Conservation (phyloP, 176 grass and related monocot species). For the Poa pratensis region DNA sequence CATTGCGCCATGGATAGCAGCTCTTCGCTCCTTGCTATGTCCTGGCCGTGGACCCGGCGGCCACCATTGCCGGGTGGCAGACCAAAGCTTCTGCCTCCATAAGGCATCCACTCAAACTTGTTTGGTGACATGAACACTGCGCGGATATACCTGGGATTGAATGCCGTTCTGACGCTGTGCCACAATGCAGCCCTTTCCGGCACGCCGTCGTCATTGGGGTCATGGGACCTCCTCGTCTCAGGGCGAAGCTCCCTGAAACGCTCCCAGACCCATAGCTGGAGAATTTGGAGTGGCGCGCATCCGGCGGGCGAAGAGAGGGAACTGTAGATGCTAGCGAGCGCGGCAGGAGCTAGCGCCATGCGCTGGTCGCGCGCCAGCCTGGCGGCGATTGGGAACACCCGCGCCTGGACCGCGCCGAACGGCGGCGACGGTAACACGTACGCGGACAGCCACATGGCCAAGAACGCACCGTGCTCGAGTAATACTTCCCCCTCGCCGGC, state of each 20-base stretch:
- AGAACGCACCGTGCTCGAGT: slow-evolving; percentile 78
- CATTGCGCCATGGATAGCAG: slow-evolving; percentile 56
- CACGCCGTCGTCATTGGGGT: not conserved
- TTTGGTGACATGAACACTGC: slow-evolving; percentile 21
- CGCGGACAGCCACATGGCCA: slow-evolving; percentile 62
- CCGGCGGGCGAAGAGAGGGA: slow-evolving; percentile 43
- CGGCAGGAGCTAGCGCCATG: slow-evolving; percentile 64
- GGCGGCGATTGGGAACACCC: slow-evolving; percentile 69
- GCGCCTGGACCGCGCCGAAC: not conserved
- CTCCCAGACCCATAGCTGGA: slow-evolving; percentile 89
- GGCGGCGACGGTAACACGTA: slow-evolving; percentile 53
- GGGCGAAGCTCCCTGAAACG: slow-evolving; percentile 63
- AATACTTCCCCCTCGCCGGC: not conserved
- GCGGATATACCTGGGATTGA: slow-evolving; percentile 8
- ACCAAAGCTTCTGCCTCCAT: slow-evolving; percentile 23
- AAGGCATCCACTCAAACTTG: slow-evolving; percentile 64
- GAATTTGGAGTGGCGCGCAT: slow-evolving; percentile 63
- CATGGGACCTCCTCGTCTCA: not conserved
- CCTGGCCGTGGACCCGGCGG: slow-evolving; percentile 42
- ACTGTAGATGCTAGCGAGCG: slow-evolving; percentile 69
- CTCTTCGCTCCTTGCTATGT: slow-evolving; percentile 49
- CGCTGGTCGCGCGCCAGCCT: slow-evolving; percentile 57
- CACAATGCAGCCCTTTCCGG: slow-evolving; percentile 57
- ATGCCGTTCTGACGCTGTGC: slow-evolving; percentile 68
- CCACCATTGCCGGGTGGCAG: slow-evolving; percentile 25